phyloP scores from a whole-genome alignment of 164 flowering plant species.

The Nymphaea thermarum region DNA sequence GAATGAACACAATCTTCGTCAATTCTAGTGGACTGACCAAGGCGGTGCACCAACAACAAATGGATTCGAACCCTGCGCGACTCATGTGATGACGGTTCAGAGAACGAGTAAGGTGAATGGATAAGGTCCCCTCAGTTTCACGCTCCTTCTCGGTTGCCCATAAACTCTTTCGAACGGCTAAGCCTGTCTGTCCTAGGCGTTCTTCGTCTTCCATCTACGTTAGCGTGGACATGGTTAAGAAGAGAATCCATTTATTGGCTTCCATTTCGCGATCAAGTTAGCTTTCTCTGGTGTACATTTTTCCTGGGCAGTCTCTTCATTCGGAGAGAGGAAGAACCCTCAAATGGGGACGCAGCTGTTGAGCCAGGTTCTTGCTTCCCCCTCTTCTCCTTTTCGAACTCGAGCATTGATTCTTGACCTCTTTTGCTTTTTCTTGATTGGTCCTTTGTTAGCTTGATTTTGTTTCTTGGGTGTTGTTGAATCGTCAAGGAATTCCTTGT shows the following conservation, averaged over 20 bases:
- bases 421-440: background rate
- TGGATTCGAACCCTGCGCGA: background rate
- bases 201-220: background rate
- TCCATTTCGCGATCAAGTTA: background rate
- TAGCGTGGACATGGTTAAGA: background rate
- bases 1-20: no score
- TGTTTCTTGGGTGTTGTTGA: background rate
- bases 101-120: background rate
- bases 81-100: background rate
- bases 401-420: background rate
- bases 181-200: background rate
- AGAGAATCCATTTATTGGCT: background rate
- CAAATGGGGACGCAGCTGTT: background rate
- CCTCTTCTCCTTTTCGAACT: background rate
- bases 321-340: background rate
- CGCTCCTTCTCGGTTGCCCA: background rate
- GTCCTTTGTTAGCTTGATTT: background rate
- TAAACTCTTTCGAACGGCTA: background rate
- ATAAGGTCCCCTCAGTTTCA: background rate
- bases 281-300: background rate
- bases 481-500: background rate
- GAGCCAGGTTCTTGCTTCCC: background rate
- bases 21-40: no score
- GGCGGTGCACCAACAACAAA: background rate
- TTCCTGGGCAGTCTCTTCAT: background rate